Percentiles rank a stretch among this genome's conserved stretches.
These are phyloP conservation scores for Hygrocybe coccinea DNA, from an alignment of 768 basidiomycete species.

Conservation along the genomic window DNA sequence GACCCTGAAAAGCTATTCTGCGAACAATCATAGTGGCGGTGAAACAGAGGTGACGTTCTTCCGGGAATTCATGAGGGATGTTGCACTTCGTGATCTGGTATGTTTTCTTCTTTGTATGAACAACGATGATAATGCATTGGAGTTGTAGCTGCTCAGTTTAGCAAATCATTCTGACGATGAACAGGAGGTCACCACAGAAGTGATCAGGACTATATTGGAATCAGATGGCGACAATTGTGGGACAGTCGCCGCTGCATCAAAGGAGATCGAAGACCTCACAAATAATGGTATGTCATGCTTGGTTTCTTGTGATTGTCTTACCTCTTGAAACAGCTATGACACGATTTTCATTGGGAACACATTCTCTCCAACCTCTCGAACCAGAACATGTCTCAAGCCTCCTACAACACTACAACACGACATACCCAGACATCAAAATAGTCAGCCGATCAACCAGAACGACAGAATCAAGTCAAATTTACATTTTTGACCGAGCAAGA, in stretches of 20 bases:
- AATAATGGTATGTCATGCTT: too few species aligned
- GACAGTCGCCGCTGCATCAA: not conserved
- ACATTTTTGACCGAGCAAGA: not conserved
- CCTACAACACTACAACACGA: not conserved
- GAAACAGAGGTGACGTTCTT: conserved; percentile 7
- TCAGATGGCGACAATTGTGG: not conserved
- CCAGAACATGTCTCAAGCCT: not conserved
- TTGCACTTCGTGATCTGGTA: not conserved
- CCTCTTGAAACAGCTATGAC: not conserved
- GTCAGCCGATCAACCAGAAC: too few species aligned
- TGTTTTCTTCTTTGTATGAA: not conserved
- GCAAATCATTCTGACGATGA: not conserved
- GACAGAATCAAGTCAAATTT: not conserved
- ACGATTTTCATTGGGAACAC: not conserved
- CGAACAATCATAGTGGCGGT: conserved; percentile 25
- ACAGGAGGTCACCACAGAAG: not conserved
- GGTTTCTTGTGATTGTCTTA: too few species aligned
- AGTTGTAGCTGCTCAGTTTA: too few species aligned
- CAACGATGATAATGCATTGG: too few species aligned
- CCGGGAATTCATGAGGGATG: not conserved
- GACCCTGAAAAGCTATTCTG: conserved; percentile 32
- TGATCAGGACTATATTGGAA: not conserved
- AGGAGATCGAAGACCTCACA: not conserved
- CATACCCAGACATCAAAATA: not conserved
- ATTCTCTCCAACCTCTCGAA: not conserved